Conservation (phyloP, 2,329 filamentous ascomycete genomes). For the Penicillium expansum region DNA sequence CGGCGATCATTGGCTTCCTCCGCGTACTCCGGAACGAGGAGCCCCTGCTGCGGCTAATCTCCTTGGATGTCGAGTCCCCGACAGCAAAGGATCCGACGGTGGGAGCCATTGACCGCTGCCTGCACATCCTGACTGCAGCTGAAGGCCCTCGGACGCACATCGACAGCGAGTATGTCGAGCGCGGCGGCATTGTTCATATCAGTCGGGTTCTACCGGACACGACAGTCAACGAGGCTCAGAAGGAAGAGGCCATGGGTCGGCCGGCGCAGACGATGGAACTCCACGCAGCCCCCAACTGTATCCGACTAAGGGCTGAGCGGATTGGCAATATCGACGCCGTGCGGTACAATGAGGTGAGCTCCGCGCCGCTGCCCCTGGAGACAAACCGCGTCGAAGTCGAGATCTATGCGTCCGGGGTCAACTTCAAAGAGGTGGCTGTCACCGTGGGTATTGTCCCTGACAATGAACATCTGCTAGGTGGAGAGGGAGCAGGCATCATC, state of each 20-base stretch:
- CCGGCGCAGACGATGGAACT: background rate
- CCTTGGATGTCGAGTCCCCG: background rate
- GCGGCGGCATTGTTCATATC: conserved; percentile 11
- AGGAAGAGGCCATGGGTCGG: background rate
- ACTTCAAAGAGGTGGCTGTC: no score
- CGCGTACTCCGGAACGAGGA: background rate
- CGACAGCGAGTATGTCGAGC: conserved; percentile 18
- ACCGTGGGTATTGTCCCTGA: no score
- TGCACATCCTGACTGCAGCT: background rate
- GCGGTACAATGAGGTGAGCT: no score
- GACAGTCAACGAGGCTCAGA: background rate
- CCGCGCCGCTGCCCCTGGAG: no score
- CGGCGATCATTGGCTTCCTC: background rate
- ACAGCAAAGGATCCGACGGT: background rate
- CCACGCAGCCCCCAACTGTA: background rate
- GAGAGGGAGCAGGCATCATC: no score
- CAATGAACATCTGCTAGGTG: no score
- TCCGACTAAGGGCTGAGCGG: background rate
- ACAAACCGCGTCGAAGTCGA: no score
- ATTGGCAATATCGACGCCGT: background rate
- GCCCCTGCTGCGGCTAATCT: background rate
- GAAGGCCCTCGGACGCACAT: background rate
- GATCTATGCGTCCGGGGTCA: no score
- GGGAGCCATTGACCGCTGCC: background rate
- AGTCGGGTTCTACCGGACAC: conserved; percentile 8